These are phyloP conservation scores for Cryptomeria japonica DNA, from an alignment of 75 land plant genomes.

Conservation along the genomic window DNA sequence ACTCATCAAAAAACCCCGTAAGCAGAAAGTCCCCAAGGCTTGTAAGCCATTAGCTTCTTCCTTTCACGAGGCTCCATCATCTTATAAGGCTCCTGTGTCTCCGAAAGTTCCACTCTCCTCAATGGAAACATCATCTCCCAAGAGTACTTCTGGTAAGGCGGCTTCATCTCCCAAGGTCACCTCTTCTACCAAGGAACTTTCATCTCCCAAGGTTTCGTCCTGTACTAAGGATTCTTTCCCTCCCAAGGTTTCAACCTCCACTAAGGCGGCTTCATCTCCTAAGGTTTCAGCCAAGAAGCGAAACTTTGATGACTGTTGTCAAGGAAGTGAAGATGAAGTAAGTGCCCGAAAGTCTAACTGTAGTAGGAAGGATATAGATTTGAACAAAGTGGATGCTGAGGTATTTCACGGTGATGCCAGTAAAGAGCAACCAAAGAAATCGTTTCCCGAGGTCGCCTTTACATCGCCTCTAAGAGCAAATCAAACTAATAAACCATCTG, in stretches of 20 bases:
- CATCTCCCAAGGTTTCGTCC: not conserved
- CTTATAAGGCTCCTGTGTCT: not conserved
- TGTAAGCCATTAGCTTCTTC: not conserved
- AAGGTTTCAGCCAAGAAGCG: not conserved
- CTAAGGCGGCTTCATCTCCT: not conserved
- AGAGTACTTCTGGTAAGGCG: not conserved
- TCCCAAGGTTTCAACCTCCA: not conserved
- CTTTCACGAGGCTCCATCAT: not conserved
- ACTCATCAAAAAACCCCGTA: not conserved
- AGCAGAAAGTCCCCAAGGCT: not conserved
- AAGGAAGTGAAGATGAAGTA: not conserved
- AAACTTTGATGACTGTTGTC: not conserved
- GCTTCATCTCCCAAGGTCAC: not conserved
- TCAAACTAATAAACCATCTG: not conserved
- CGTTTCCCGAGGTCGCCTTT: not conserved
- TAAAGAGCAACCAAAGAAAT: not conserved
- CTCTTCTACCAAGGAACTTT: not conserved
- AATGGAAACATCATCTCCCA: not conserved
- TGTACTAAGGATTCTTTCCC: not conserved
- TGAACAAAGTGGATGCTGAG: not conserved
- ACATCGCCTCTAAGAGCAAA: not conserved
- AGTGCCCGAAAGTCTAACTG: not conserved
- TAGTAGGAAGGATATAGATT: constrained; percentile 3
- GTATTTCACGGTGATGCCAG: not conserved
- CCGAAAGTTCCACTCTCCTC: not conserved